These are phyloP conservation scores for Trichoderma breve DNA, from an alignment of 2,329 filamentous ascomycete species.

Conservation along the genomic window DNA sequence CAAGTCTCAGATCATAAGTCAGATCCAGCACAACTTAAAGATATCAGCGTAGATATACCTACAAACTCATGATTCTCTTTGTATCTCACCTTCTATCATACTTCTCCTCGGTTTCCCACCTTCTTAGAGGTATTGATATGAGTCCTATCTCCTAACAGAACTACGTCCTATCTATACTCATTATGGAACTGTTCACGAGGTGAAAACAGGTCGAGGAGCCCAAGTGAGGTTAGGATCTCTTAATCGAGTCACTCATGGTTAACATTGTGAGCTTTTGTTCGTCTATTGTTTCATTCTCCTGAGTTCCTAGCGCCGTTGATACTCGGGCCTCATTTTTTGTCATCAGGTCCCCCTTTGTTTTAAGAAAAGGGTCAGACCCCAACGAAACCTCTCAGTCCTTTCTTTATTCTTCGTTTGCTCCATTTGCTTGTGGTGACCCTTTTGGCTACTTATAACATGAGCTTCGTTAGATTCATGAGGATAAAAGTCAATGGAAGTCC, in stretches of 20 bases:
- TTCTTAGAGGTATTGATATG: not conserved
- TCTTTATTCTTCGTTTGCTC: not conserved
- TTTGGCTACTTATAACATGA: not conserved
- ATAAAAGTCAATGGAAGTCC: not conserved
- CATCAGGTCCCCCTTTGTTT: not conserved
- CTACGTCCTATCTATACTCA: not conserved
- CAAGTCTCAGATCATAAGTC: not conserved
- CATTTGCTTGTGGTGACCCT: not conserved
- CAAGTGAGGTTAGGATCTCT: not conserved
- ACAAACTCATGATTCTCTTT: not conserved
- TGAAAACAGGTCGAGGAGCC: not conserved
- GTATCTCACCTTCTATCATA: not conserved
- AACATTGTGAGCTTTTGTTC: too few relatives aligned
- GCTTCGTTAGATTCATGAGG: not conserved
- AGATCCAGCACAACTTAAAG: not conserved
- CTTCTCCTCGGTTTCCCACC: not conserved
- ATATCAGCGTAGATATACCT: not conserved
- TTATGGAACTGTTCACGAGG: not conserved
- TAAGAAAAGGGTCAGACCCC: rapidly evolving
- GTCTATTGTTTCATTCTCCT: too few relatives aligned
- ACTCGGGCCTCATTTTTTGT: too few relatives aligned
- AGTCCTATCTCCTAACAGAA: not conserved
- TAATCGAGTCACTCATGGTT: too few relatives aligned
- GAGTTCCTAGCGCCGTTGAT: too few relatives aligned
- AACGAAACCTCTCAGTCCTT: not conserved